Conservation (phyloP, 805 yeast genomes). For the Tanozyma kutaoensis region DNA sequence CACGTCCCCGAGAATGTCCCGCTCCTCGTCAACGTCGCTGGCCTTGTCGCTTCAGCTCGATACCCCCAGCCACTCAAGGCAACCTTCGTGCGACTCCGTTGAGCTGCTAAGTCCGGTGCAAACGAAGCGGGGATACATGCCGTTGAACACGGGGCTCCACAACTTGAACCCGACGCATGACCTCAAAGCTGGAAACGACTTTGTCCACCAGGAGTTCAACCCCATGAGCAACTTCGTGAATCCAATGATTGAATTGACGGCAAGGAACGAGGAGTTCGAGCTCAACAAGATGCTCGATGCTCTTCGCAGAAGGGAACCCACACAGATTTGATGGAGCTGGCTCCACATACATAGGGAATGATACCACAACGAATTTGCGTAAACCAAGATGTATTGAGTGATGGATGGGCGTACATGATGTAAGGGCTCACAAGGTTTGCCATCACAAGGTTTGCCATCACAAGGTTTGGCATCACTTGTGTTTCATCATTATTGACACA, state of each 20-base stretch:
- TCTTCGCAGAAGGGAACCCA: too few species aligned
- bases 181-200: too few species aligned
- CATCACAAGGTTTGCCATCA: neutral
- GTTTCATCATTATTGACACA: too few species aligned
- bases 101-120: neutral
- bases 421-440: neutral
- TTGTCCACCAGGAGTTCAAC: too few species aligned
- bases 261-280: constrained; percentile 6
- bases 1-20: neutral
- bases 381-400: too few species aligned
- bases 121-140: too few species aligned
- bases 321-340: too few species aligned
- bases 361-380: too few species aligned
- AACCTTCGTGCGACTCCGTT: neutral
- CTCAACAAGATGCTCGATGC: constrained; percentile 5
- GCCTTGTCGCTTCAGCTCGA: neutral
- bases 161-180: too few species aligned
- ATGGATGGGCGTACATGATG: constrained; percentile 1
- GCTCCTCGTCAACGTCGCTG: neutral
- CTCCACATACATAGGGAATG: too few species aligned
- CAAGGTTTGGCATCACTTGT: neutral
- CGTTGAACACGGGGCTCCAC: too few species aligned
- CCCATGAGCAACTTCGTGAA: constrained; percentile 1
- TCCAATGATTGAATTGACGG: constrained; percentile 5
- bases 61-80: neutral